Base-by-base conservation (phyloP, 805 yeast genomes). In the Yarrowia sp. region DNA sequence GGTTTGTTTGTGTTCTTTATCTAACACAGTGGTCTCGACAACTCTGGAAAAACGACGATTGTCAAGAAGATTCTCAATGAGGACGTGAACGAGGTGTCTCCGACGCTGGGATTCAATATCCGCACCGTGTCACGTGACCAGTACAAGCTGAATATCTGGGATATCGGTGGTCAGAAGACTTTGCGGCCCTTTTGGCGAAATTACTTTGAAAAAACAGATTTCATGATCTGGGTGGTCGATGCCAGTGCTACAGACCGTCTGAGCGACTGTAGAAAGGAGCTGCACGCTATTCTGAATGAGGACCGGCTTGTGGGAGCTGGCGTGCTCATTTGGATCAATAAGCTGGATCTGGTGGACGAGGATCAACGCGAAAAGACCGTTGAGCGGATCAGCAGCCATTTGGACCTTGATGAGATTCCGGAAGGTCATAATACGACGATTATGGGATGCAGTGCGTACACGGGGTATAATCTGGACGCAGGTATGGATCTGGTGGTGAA, bases 141-240 rank as follows among this genome's bases (percentile, higher is more conserved):
- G 12, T 75, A 72, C 68, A 76, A 74, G 40, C 70, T 81, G 56
- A 80, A 80, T 46, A 73, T 81, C 19, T 81, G 83, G 98, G 97
- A 91, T 75, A 87, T 93, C 12, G 98, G 98, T 5, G 98, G 98
- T 1, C 98, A 93, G 77, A 79, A 83, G 55, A 84, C 94, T 1
- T 80, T 93, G 50, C 80, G 98, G 58, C 87, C 93, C 16, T 92
- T 92, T 82, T 93, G 98, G 98, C 87, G 90, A 73, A 94, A 93
- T 78, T 93, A 94, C 77, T 93, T 90, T 75, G 97, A 92, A 72
- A 87, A 86, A 73, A 86, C 90, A 0, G 93, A 93, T 73, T 85
- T 86, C 7, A 80, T 93, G 16, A 78, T 93, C 12, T 93, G 97
- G 97, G 97, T 93, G 22, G 83, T 94, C 7, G 98, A 94, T 77